Evolutionary conservation across 2,329 filamentous ascomycete genomes (phyloP).

Genomic region (Ascochyta pisi): DNA sequence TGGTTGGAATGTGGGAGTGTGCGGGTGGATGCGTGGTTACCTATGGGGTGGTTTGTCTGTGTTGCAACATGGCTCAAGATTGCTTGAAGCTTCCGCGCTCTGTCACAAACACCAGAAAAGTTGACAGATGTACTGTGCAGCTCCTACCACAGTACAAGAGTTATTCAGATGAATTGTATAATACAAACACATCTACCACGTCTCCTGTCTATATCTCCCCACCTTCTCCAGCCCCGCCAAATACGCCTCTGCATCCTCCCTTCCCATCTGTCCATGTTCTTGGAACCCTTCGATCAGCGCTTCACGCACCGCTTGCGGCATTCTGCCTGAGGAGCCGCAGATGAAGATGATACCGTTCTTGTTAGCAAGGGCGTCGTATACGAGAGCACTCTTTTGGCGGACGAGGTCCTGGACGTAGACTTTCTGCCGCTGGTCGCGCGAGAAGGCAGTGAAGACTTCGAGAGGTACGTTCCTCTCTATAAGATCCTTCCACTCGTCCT

Average conservation of each 20-base stretch:
- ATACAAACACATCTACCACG: slow-evolving; percentile 59
- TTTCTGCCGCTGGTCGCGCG: slow-evolving; percentile 67
- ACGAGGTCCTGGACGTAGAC: slow-evolving; percentile 73
- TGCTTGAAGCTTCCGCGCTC: too few relatives aligned
- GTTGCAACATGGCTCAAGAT: too few relatives aligned
- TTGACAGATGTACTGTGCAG: too few relatives aligned
- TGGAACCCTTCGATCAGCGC: slow-evolving; percentile 69
- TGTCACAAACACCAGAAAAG: too few relatives aligned
- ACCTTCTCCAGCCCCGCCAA: slow-evolving; percentile 65
- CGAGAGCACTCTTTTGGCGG: slow-evolving; percentile 56
- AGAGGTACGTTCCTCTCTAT: slow-evolving; percentile 52
- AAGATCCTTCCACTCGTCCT: slow-evolving; percentile 71
- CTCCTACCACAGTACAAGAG: too few relatives aligned
- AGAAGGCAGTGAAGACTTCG: slow-evolving; percentile 70
- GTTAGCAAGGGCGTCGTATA: slow-evolving; percentile 61
- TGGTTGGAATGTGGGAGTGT: too few relatives aligned
- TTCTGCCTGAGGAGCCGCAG: slow-evolving; percentile 70
- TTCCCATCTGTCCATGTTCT: slow-evolving; percentile 48
- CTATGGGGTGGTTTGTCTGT: too few relatives aligned
- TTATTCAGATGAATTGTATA: neutral
- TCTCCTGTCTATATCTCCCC: slow-evolving; percentile 72
- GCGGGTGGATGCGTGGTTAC: too few relatives aligned
- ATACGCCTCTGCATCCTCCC: slow-evolving; percentile 62
- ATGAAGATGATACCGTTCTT: slow-evolving; percentile 63
- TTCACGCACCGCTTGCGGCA: slow-evolving; percentile 73